These are phyloP conservation scores for Suillus clintonianus DNA, from an alignment of 768 basidiomycete species.

Conservation along the genomic window DNA sequence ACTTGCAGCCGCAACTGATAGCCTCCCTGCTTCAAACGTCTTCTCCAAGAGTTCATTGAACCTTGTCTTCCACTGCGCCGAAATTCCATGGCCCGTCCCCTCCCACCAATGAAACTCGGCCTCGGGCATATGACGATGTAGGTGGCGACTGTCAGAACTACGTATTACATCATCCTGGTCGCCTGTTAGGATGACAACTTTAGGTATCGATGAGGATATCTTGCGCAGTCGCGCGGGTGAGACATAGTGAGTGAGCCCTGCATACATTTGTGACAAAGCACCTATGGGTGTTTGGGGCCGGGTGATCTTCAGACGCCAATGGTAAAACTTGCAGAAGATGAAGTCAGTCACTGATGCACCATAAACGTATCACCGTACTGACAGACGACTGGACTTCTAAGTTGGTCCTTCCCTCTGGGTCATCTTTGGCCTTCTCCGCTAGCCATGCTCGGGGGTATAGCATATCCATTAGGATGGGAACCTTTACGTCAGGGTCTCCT, in stretches of 20 bases:
- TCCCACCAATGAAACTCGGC: conserved; percentile 61
- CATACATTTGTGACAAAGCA: conserved; percentile 70
- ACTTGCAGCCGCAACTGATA: conserved; percentile 1
- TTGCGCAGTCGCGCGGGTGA: conserved; percentile 44
- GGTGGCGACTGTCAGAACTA: conserved; percentile 47
- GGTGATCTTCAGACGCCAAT: conserved; percentile 49
- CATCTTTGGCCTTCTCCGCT: conserved; percentile 49
- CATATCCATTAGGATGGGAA: conserved; percentile 55
- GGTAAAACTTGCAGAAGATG: conserved; percentile 40
- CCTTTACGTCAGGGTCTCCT: conserved; percentile 46
- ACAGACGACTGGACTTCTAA: conserved; percentile 60
- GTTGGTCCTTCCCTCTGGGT: conserved; percentile 64
- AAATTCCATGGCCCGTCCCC: conserved; percentile 64
- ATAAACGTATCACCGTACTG: conserved; percentile 6
- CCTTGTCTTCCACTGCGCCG: conserved; percentile 46
- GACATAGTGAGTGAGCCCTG: conserved; percentile 66
- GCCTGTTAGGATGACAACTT: conserved; percentile 68
- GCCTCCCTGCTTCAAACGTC: conserved; percentile 52
- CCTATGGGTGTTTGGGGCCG: conserved; percentile 63
- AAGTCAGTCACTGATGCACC: background rate
- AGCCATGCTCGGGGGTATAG: conserved; percentile 68
- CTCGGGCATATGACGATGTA: conserved; percentile 60
- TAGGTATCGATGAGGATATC: conserved; percentile 60
- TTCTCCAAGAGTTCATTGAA: conserved; percentile 62
- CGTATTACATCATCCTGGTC: conserved; percentile 63